These are phyloP conservation scores for Beta lomatogona DNA, from an alignment of 179 eudicot genomes.

Conservation along the genomic window DNA sequence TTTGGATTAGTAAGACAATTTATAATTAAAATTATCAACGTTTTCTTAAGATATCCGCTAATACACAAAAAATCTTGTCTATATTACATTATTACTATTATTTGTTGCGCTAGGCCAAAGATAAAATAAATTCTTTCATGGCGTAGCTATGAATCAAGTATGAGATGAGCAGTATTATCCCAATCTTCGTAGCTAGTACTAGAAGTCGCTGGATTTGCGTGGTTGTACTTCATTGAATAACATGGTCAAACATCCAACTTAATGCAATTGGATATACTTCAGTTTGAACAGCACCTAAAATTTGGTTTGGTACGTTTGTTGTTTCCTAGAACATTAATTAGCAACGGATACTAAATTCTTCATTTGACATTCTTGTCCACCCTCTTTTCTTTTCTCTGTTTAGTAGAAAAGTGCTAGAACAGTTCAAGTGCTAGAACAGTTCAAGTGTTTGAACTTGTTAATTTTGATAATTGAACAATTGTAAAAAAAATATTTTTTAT, in stretches of 20 bases:
- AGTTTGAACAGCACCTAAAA: slow-evolving; percentile 13
- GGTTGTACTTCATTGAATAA: background rate
- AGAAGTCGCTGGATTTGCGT: background rate
- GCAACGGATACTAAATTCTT: background rate
- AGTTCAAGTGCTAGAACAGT: too few relatives aligned
- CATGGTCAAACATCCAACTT: slow-evolving; percentile 27
- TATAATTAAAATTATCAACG: too few relatives aligned
- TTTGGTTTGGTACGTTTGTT: slow-evolving; percentile 43
- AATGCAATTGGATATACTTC: slow-evolving; percentile 19
- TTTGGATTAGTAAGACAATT: too few relatives aligned
- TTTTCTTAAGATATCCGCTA: too few relatives aligned
- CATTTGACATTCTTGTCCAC: background rate
- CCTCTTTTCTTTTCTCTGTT: background rate
- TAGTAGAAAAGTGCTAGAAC: too few relatives aligned
- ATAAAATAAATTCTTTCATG: too few relatives aligned
- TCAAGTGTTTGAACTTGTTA: too few relatives aligned
- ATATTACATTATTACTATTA: too few relatives aligned
- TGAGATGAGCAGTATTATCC: background rate
- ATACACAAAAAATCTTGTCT: too few relatives aligned
- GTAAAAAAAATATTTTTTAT: too few relatives aligned
- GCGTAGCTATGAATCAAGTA: background rate
- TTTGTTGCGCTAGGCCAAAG: too few relatives aligned
- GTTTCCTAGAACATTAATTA: slow-evolving; percentile 34
- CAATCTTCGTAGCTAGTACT: background rate
- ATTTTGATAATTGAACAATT: too few relatives aligned